phyloP scores from a whole-genome alignment of 768 basidiomycete genomes.

The Phlebiopsis flavidoalba region DNA sequence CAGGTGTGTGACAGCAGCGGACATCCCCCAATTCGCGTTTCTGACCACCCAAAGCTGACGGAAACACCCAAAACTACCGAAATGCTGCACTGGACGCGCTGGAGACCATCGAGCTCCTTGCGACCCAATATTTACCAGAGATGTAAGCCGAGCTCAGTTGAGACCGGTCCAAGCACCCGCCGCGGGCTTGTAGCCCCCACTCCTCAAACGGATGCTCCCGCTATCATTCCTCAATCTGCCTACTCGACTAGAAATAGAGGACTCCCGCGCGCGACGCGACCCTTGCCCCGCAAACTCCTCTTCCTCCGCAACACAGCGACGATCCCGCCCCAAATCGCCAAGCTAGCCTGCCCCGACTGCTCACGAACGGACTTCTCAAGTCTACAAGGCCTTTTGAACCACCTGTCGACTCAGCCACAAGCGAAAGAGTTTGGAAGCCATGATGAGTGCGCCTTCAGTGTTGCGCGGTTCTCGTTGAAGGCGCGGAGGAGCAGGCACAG shows the following conservation, averaged over 20 bases:
- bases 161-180: neutral
- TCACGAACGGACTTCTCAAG: slow-evolving; percentile 43
- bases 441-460: slow-evolving; percentile 45
- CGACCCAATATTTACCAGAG: slow-evolving; percentile 32
- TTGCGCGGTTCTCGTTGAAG: slow-evolving; percentile 34
- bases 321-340: slow-evolving; percentile 27
- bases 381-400: slow-evolving; percentile 48
- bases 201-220: slow-evolving; percentile 18
- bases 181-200: slow-evolving; percentile 10
- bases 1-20: neutral
- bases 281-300: slow-evolving; percentile 30
- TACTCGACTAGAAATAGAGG: slow-evolving; percentile 18
- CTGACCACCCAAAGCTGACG: slow-evolving; percentile 21
- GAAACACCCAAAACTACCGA: slow-evolving; percentile 8
- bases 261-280: slow-evolving; percentile 8
- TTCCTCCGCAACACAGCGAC: slow-evolving; percentile 33
- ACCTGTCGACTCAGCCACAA: slow-evolving; percentile 45
- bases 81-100: slow-evolving; percentile 37
- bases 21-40: neutral
- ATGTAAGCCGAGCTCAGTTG: slow-evolving; percentile 9
- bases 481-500: slow-evolving; percentile 28
- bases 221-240: neutral
- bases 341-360: slow-evolving; percentile 40
- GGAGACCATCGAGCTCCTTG: slow-evolving; percentile 35
- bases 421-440: slow-evolving; percentile 45